phyloP scores from a whole-genome alignment of 208 protist species.

The Leishmania tarentolae region DNA sequence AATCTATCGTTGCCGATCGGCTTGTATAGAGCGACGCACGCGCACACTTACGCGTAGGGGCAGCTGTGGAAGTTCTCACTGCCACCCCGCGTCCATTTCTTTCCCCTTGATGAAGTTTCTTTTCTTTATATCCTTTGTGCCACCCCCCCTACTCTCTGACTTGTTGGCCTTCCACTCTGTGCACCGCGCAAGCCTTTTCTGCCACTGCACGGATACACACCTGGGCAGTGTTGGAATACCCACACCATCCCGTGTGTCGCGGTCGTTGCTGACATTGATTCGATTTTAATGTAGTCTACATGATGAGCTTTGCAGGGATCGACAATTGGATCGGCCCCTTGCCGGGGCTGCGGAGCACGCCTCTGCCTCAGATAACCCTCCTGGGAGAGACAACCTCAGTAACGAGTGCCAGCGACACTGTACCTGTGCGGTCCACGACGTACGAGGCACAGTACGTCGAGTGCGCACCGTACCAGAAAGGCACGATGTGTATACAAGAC shows the following conservation, averaged over 20 bases:
- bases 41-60: not conserved
- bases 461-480: conserved; percentile 44
- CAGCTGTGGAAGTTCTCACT: too few relatives aligned
- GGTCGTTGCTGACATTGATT: too few relatives aligned
- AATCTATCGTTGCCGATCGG: not conserved
- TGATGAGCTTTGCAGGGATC: conserved; percentile 26
- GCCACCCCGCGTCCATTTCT: not conserved
- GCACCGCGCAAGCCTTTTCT: not conserved
- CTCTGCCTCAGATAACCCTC: conserved; percentile 37
- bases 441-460: conserved; percentile 68
- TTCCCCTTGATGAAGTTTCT: not conserved
- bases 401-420: conserved; percentile 40
- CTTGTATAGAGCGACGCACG: not conserved
- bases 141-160: not conserved
- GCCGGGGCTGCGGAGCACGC: conserved; percentile 12
- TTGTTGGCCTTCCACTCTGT: too few relatives aligned
- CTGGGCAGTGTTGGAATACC: not conserved
- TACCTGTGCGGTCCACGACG: conserved; percentile 63
- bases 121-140: not conserved
- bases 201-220: not conserved
- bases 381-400: conserved; percentile 43
- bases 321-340: conserved; percentile 37
- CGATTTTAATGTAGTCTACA: not conserved
- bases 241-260: not conserved
- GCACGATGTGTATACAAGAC: conserved; percentile 73